A percentile compares a stretch with the other conserved stretches of the same genome.
Evolutionary conservation across 202 grass and related monocot species (phyloP).

Genomic region (Eragrostis tef): DNA sequence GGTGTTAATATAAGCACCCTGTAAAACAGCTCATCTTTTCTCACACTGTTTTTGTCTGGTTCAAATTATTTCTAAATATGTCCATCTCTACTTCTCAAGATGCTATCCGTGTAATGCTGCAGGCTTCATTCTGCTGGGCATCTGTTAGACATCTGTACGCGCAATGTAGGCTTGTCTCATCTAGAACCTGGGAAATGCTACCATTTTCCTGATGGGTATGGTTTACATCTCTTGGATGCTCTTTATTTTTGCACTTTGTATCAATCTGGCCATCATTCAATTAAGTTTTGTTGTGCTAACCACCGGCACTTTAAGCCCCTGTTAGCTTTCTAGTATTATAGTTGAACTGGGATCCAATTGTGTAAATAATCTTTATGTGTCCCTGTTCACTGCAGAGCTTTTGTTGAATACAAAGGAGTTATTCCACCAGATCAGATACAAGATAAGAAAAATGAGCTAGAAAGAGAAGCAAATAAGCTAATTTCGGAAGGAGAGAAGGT

Average conservation of each 20-base stretch:
- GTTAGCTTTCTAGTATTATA: background rate
- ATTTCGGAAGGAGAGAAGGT: constrained; percentile 76
- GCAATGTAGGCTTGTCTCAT: constrained; percentile 59
- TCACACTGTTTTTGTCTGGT: background rate
- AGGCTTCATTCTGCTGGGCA: constrained; percentile 96
- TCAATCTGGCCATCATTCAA: background rate
- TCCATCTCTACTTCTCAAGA: constrained; percentile 4
- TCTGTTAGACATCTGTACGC: constrained; percentile 79
- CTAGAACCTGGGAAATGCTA: constrained; percentile 75
- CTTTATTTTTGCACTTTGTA: constrained; percentile 11
- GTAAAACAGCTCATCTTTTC: background rate
- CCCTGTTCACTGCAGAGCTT: constrained; percentile 59
- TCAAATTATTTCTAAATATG: background rate
- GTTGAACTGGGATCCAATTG: background rate
- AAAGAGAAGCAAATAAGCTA: constrained; percentile 71
- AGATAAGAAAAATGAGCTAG: constrained; percentile 63
- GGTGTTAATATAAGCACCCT: background rate
- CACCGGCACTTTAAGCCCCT: too few relatives aligned
- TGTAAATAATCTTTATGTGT: background rate
- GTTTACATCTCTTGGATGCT: background rate
- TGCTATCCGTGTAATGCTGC: constrained; percentile 7
- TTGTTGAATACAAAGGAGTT: constrained; percentile 79
- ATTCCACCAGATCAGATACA: constrained; percentile 60
- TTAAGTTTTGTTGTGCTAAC: background rate
- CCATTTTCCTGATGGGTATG: constrained; percentile 92